Percentiles rank a stretch among this genome's conserved stretches.
These are phyloP conservation scores for sweet orange (Citrus sinensis) DNA, from an alignment of 345 rosid genomes.

Conservation along the genomic window DVS_A1.0 CM039163.1:30297001-30297500, in stretches of 20 bases:
- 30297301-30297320: constrained; percentile 74
- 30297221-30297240: constrained; percentile 86
- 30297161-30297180: constrained; percentile 77
- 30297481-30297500: neutral
- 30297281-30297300: constrained; percentile 73
- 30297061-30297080: constrained; percentile 66
- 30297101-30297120: constrained; percentile 75
- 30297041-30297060: constrained; percentile 75
- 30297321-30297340: constrained; percentile 79
- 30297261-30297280: constrained; percentile 83
- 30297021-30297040: constrained; percentile 77
- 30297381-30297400: constrained; percentile 78
- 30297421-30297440: constrained; percentile 95
- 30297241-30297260: constrained; percentile 57
- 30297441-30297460: constrained; percentile 91
- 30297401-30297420: constrained; percentile 83
- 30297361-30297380: constrained; percentile 81
- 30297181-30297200: constrained; percentile 92
- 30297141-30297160: constrained; percentile 71
- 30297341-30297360: constrained; percentile 93
- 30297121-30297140: constrained; percentile 67
- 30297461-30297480: constrained; percentile 70
- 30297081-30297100: constrained; percentile 83
- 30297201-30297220: constrained; percentile 85
- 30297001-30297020: constrained; percentile 81